Conservation (phyloP, 805 yeast genomes). For the Sugiyamaella lignohabitans region DNA sequence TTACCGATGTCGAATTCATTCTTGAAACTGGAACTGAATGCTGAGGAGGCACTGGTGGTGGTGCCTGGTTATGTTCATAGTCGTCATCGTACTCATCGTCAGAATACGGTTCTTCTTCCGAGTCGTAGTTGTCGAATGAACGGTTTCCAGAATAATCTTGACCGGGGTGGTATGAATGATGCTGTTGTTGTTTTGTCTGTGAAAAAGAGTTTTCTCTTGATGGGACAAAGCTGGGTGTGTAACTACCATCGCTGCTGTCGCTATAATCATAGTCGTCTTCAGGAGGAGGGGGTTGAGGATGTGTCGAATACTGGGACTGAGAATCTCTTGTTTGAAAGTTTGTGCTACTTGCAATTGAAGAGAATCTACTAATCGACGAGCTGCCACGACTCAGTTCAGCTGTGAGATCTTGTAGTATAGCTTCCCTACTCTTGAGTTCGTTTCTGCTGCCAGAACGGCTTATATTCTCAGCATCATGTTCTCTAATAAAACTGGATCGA, state of each 20-base stretch:
- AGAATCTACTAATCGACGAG: background rate
- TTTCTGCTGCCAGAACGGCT: background rate
- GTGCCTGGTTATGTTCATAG: slow-evolving; percentile 7
- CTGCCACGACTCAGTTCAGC: slow-evolving; percentile 20
- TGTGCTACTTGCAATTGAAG: background rate
- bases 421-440: slow-evolving; percentile 22
- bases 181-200: too few species aligned
- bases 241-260: background rate
- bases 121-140: too few species aligned
- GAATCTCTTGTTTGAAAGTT: background rate
- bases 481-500: background rate
- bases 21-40: slow-evolving; percentile 21
- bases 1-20: background rate
- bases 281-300: too few species aligned
- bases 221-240: background rate
- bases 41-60: slow-evolving; percentile 34
- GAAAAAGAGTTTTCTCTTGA: background rate
- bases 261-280: background rate
- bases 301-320: background rate
- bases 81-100: slow-evolving; percentile 2
- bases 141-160: background rate
- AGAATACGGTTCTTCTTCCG: background rate
- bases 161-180: too few species aligned
- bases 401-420: slow-evolving; percentile 24
- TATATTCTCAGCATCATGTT: too few species aligned